Evolutionary conservation across 371 early-diverging fungal genomes (phyloP).

Genomic region (Fennellomyces sp.): DNA sequence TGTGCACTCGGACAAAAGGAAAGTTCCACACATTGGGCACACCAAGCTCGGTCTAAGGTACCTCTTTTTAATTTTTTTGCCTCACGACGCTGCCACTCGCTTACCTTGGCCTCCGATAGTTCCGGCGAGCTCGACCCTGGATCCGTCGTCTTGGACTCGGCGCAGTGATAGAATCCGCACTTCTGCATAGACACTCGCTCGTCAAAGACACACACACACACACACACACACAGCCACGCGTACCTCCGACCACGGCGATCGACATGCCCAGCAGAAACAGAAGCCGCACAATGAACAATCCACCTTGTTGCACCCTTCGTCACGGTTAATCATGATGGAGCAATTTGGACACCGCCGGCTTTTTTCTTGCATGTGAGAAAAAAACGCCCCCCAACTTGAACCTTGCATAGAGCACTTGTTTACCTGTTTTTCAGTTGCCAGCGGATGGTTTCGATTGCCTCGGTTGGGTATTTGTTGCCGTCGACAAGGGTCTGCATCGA

Average conservation of each 20-base stretch:
- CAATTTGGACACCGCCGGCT: constrained; percentile 74
- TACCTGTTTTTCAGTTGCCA: constrained; percentile 48
- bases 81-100: not conserved
- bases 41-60: not conserved
- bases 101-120: not conserved
- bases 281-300: constrained; percentile 76
- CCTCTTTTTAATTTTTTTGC: not conserved
- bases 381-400: not conserved
- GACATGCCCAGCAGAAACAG: constrained; percentile 72
- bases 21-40: constrained; percentile 1
- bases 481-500: constrained; percentile 46
- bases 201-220: not conserved
- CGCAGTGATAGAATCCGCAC: not conserved
- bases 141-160: not conserved
- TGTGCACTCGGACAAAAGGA: too few species aligned
- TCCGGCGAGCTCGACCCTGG: not conserved
- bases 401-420: constrained; percentile 17
- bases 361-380: not conserved
- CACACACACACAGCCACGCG: not conserved
- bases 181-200: not conserved
- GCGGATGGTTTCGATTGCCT: constrained; percentile 45
- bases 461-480: constrained; percentile 10
- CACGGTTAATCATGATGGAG: constrained; percentile 72
- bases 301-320: constrained; percentile 82
- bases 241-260: constrained; percentile 44